Conservation (phyloP, 257 asterid species). For the Scutellaria minor region DNA sequence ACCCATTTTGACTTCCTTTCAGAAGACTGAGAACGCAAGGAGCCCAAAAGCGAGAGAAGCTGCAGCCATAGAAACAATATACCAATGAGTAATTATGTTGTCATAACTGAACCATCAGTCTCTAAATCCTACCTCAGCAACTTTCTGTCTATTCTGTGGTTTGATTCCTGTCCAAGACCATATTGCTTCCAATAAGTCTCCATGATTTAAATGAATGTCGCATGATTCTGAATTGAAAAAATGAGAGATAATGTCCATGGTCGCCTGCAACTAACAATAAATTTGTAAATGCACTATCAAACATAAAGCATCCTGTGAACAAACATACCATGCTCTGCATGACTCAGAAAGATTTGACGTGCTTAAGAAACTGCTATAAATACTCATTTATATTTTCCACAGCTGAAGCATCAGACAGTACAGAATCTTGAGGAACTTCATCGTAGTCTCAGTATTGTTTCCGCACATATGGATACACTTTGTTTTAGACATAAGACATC, state of each 20-base stretch:
- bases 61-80: slow-evolving; percentile 45
- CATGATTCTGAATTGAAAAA: slow-evolving; percentile 77
- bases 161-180: slow-evolving; percentile 97
- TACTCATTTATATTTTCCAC: background rate
- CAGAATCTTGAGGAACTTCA: slow-evolving; percentile 12
- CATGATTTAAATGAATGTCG: slow-evolving; percentile 91
- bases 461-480: background rate
- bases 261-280: slow-evolving; percentile 52
- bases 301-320: slow-evolving; percentile 11
- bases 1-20: slow-evolving; percentile 97
- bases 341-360: slow-evolving; percentile 8
- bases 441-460: slow-evolving; percentile 6
- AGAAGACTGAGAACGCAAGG: slow-evolving; percentile 91
- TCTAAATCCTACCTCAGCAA: slow-evolving; percentile 71
- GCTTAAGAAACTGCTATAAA: background rate
- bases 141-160: slow-evolving; percentile 84
- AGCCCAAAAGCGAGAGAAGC: slow-evolving; percentile 93
- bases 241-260: slow-evolving; percentile 70
- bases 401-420: background rate
- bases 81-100: slow-evolving; percentile 23
- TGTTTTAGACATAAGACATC: slow-evolving; percentile 3
- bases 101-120: slow-evolving; percentile 15
- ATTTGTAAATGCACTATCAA: slow-evolving; percentile 21
- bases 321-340: slow-evolving; percentile 7
- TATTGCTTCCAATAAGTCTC: slow-evolving; percentile 85